Conservation (phyloP, 225 moss, liverwort and hornwort species). For the Lunularia cruciata region DNA sequence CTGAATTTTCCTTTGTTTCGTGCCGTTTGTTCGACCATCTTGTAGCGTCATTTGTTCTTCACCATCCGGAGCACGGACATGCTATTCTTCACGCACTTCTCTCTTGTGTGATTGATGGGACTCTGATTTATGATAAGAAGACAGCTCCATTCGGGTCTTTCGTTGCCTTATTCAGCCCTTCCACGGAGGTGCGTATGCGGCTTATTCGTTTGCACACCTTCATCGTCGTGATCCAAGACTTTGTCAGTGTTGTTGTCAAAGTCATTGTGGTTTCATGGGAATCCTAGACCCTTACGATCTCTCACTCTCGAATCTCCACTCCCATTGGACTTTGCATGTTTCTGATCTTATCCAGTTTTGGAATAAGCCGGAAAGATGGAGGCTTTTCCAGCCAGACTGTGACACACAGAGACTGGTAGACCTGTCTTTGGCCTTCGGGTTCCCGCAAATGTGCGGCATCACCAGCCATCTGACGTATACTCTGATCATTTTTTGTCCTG, state of each 20-base stretch:
- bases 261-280: too few relatives aligned
- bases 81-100: slow-evolving; percentile 48
- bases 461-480: too few relatives aligned
- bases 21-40: neutral
- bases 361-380: too few relatives aligned
- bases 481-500: neutral
- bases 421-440: too few relatives aligned
- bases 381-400: neutral
- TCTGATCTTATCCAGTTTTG: too few relatives aligned
- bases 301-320: too few relatives aligned
- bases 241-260: too few relatives aligned
- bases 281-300: too few relatives aligned
- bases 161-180: slow-evolving; percentile 40
- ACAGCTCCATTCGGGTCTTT: slow-evolving; percentile 40
- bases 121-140: slow-evolving; percentile 38
- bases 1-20: neutral
- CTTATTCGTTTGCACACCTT: neutral
- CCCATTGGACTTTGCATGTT: too few relatives aligned
- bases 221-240: too few relatives aligned
- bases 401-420: too few relatives aligned
- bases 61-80: slow-evolving; percentile 50
- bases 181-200: slow-evolving; percentile 35
- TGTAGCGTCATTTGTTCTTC: slow-evolving; percentile 48
- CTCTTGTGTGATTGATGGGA: slow-evolving; percentile 52
- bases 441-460: too few relatives aligned